Evolutionary conservation across 2,329 filamentous ascomycete genomes (phyloP), one percentile per base, ranked within the genome.

Genomic region (Colletotrichum musae): DNA sequence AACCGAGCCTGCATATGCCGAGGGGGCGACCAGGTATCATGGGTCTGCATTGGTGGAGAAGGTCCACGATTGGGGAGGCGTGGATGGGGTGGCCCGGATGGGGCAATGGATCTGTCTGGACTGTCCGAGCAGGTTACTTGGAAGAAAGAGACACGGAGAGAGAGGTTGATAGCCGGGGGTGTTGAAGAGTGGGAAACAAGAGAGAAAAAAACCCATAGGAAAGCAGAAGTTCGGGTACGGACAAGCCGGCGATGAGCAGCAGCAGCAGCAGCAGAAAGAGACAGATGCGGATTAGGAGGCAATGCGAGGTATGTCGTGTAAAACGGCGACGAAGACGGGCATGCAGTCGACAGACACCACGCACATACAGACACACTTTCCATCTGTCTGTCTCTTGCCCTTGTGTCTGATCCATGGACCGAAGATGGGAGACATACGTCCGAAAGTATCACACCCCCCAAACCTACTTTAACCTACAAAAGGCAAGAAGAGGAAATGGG

Each of bases 1-100:
- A 61, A 57, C 32, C 43, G 32, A 61, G 56, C 66, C 71, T 80
- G 80, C 80, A 81, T 80, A 79, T 82, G 80, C 80, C 78, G 80
- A 80, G 77, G 76, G 32, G 75, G 77, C 74, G 58, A 70, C 54
- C 41, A 36, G 32, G 32, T 36, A 68, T 66, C 64, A 72, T 57
- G 67, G 64, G 61, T 67, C 32, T 32, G 68, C 52, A 79, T 79
- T 77, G 77, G 78, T 79, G 75, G 78, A 76, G 67, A 72, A 10
- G 71, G 70, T 60, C 72, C 51, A 62, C 70, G 72, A 71, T 73
- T 73, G 74, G 74, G 73, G 75, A 70, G 69, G 21, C 21, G 21
- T 24, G 21, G 32, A 36, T 36, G 32, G 74, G 69, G 71, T 67
- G 71, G 68, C 68, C 74, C 74, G 68, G 64, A 73, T 74, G 72